phyloP scores from a whole-genome alignment of 306 rosid genomes.

The Rosa persica region DNA sequence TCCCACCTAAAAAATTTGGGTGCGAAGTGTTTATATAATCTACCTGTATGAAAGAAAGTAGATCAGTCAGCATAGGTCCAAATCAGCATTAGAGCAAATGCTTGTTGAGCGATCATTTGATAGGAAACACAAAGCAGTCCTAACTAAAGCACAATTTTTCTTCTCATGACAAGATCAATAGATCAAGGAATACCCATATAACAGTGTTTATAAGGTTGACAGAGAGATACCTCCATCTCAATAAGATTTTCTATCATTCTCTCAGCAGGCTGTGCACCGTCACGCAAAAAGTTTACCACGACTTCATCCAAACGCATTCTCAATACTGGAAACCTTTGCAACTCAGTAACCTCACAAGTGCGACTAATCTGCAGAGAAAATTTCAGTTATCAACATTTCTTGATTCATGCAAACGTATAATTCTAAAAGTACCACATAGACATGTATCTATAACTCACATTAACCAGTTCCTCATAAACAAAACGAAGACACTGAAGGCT shows the following conservation, averaged over 20 bases:
- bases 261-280: slow-evolving; percentile 40
- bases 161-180: neutral
- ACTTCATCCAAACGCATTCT: slow-evolving; percentile 43
- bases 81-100: neutral
- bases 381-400: slow-evolving; percentile 6
- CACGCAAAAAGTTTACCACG: slow-evolving; percentile 36
- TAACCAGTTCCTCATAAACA: slow-evolving; percentile 41
- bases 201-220: neutral
- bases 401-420: slow-evolving; percentile 4
- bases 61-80: slow-evolving; percentile 13
- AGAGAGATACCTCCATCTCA: slow-evolving; percentile 44
- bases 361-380: slow-evolving; percentile 39
- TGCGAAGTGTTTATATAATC: slow-evolving; percentile 46
- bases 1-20: slow-evolving; percentile 47
- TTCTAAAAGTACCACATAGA: neutral
- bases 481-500: slow-evolving; percentile 46
- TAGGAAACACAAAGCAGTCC: neutral
- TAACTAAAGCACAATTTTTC: neutral
- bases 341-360: slow-evolving; percentile 29
- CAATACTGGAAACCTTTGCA: slow-evolving; percentile 42
- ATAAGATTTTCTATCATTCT: slow-evolving; percentile 46
- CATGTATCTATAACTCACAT: slow-evolving; percentile 27
- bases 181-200: neutral
- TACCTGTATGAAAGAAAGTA: slow-evolving; percentile 28
- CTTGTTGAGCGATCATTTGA: neutral